These are phyloP conservation scores for Suhomyces anneliseae DNA, from an alignment of 1,139 yeast genomes.

Conservation along the genomic window DNA sequence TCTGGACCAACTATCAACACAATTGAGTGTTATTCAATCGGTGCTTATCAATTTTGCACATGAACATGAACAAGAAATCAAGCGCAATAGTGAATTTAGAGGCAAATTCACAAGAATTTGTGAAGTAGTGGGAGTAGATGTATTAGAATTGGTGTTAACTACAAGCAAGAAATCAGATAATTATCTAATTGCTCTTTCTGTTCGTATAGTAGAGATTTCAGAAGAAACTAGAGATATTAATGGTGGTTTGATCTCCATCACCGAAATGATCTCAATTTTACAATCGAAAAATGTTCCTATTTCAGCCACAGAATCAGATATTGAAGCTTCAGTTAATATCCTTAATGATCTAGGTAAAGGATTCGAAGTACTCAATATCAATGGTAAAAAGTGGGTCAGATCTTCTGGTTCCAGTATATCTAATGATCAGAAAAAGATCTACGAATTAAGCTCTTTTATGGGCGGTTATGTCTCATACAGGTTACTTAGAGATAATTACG, in stretches of 20 bases:
- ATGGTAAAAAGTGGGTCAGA: conserved; percentile 42
- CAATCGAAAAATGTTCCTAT: conserved; percentile 29
- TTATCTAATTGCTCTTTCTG: conserved; percentile 64
- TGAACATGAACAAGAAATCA: conserved; percentile 61
- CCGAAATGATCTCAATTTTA: conserved; percentile 48
- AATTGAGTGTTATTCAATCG: conserved; percentile 59
- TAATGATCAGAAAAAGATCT: conserved; percentile 64
- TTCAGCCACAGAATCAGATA: conserved; percentile 45
- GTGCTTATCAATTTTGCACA: conserved; percentile 64
- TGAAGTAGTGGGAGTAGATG: conserved; percentile 79
- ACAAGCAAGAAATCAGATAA: conserved; percentile 34
- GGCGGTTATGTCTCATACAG: conserved; percentile 65
- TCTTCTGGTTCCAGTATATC: conserved; percentile 37
- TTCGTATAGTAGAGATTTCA: conserved; percentile 73
- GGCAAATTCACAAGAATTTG: conserved; percentile 75
- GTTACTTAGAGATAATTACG: conserved; percentile 65
- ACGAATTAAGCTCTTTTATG: conserved; percentile 70
- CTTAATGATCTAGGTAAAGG: conserved; percentile 40
- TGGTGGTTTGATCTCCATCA: conserved; percentile 74
- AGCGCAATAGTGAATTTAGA: conserved; percentile 62
- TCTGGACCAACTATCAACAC: conserved; percentile 54
- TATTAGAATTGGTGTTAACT: conserved; percentile 52
- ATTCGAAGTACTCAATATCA: conserved; percentile 34
- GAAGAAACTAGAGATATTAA: conserved; percentile 67
- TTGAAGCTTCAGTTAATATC: conserved; percentile 55